Base-by-base conservation (phyloP, 2,329 filamentous ascomycete genomes). In the Calcarisporium arbuscula region DNA sequence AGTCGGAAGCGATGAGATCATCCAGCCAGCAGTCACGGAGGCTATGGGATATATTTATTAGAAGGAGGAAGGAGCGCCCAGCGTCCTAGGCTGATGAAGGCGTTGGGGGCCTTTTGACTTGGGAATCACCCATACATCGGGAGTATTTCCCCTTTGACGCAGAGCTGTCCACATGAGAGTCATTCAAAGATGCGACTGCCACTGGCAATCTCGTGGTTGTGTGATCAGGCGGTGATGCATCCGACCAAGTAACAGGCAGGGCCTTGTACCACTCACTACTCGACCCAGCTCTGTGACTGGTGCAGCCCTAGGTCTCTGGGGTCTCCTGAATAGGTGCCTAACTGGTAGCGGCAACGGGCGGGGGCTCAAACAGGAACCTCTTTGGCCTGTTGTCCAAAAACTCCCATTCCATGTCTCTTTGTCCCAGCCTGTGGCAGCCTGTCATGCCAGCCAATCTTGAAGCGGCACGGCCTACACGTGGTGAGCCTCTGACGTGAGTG, bases 391-490 rank as follows among this genome's bases (percentile, higher is more conserved):
- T 28, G 17, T 16, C 14, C 25, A 16, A n/a, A n/a, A n/a, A n/a
- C n/a, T n/a, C n/a, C n/a, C n/a, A 28, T 28, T 8, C 28, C 28
- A 19, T 19, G 14, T 29, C 27, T 29, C n/a, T n/a, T n/a, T n/a
- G n/a, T n/a, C n/a, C n/a, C n/a, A n/a, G n/a, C n/a, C n/a, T n/a
- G n/a, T n/a, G n/a, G 7, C 11, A 10, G 27, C 27, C 17, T 12
- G 19, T 9, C 12, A 18, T 26, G 26, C 17, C 32, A 40, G 37
- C 45, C 43, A 46, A 43, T 45, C 35, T 42, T 26, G 31, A 34
- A 19, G 23, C 26, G 9, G 19, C 14, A 14, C 25, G 20, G 23
- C 32, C 26, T 37, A 39, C 45, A 49, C 47, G 45, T 48, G 45
- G 40, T 31, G 41, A 43, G 39, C 40, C 40, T 45, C 27, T 35